Percentiles rank a stretch among this genome's conserved stretches.
Evolutionary conservation across 805 yeast species (phyloP).

Genomic region (Starmerella cellae): DNA sequence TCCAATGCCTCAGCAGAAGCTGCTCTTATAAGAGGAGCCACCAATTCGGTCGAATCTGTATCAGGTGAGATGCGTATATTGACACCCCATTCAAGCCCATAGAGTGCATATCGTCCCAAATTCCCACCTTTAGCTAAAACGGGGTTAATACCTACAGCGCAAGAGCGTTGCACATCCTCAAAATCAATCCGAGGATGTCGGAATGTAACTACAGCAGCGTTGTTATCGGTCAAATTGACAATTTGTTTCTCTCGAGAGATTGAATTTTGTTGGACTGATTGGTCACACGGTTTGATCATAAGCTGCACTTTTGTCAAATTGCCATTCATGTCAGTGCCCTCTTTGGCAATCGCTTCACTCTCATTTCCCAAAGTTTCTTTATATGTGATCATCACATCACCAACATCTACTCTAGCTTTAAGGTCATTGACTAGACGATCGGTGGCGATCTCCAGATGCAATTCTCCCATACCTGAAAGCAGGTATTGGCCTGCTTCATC

Average conservation of each 20-base stretch:
- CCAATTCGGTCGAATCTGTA: slow-evolving; percentile 28
- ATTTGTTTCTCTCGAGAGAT: neutral
- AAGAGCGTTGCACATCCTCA: slow-evolving; percentile 24
- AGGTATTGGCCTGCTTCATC: slow-evolving; percentile 84
- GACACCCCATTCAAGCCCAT: slow-evolving; percentile 46
- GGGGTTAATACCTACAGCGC: slow-evolving; percentile 28
- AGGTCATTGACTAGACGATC: slow-evolving; percentile 69
- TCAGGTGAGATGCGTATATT: slow-evolving; percentile 47
- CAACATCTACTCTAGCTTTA: slow-evolving; percentile 67
- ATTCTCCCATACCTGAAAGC: slow-evolving; percentile 92
- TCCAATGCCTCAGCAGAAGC: slow-evolving; percentile 33
- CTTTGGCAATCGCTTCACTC: neutral
- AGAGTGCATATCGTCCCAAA: slow-evolving; percentile 37
- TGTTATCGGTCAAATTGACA: slow-evolving; percentile 7
- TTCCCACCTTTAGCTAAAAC: slow-evolving; percentile 35
- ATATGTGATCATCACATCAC: slow-evolving; percentile 79
- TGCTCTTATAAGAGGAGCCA: slow-evolving; percentile 36
- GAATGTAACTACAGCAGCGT: neutral
- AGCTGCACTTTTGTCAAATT: slow-evolving; percentile 8
- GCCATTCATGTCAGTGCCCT: slow-evolving; percentile 6
- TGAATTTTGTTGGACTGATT: neutral
- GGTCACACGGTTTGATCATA: neutral
- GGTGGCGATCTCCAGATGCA: slow-evolving; percentile 78
- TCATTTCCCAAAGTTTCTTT: slow-evolving; percentile 46
- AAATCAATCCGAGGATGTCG: slow-evolving; percentile 22